Evolutionary conservation across 805 yeast genomes (phyloP).

Genomic region (Yamadazyma akitaensis): DNA sequence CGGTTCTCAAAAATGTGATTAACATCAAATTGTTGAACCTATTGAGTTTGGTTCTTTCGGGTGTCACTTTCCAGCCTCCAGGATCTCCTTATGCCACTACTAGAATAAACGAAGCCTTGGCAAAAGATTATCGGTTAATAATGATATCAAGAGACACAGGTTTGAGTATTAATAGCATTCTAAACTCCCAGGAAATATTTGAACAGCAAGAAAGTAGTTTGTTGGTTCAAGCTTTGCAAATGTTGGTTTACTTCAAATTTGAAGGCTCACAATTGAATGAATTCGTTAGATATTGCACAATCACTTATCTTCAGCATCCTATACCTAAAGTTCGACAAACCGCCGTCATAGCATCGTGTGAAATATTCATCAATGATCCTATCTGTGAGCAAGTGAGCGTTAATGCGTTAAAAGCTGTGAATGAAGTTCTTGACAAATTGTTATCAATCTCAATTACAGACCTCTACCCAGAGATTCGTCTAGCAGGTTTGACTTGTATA

Average conservation of each 20-base stretch:
- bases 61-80: conserved; percentile 76
- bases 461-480: conserved; percentile 78
- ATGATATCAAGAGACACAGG: conserved; percentile 71
- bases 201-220: conserved; percentile 42
- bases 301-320: conserved; percentile 79
- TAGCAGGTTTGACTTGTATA: conserved; percentile 71
- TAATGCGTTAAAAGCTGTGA: conserved; percentile 76
- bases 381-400: conserved; percentile 82
- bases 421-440: conserved; percentile 78
- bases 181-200: conserved; percentile 29
- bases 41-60: conserved; percentile 73
- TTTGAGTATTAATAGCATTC: conserved; percentile 31
- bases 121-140: conserved; percentile 73
- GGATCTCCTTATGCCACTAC: conserved; percentile 74
- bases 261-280: conserved; percentile 76
- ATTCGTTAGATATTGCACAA: conserved; percentile 79
- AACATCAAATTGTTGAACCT: conserved; percentile 68
- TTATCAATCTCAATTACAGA: conserved; percentile 85
- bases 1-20: conserved; percentile 72
- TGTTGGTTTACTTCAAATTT: conserved; percentile 72
- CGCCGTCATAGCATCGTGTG: conserved; percentile 82
- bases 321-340: conserved; percentile 75
- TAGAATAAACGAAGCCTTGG: conserved; percentile 59
- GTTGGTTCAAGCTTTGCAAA: conserved; percentile 73
- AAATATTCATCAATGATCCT: conserved; percentile 71